These are phyloP conservation scores for Perkinsela sp. DNA, from an alignment of 208 protist species.

Conservation along the genomic window DNA sequence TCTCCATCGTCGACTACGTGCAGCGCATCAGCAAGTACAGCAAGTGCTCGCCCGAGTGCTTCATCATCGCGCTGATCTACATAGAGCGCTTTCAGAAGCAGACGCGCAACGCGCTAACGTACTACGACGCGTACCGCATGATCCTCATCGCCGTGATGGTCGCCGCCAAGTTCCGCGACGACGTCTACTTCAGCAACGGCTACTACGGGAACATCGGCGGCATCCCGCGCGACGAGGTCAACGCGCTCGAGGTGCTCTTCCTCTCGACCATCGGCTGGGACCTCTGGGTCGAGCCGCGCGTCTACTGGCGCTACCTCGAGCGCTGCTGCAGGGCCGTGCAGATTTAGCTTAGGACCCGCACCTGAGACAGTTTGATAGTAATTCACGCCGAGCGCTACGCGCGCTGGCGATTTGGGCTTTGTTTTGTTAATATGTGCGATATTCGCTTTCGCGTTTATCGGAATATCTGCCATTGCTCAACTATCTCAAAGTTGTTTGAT, in stretches of 20 bases:
- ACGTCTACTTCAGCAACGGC: conserved; percentile 63
- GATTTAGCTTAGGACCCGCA: too few relatives aligned
- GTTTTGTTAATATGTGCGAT: too few relatives aligned
- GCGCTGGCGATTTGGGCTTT: too few relatives aligned
- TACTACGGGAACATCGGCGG: conserved; percentile 71
- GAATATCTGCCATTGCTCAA: too few relatives aligned
- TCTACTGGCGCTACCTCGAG: not conserved
- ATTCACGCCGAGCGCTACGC: too few relatives aligned
- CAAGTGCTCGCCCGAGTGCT: conserved; percentile 33
- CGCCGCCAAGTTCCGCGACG: conserved; percentile 70
- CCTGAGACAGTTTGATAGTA: too few relatives aligned
- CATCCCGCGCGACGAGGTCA: conserved; percentile 45
- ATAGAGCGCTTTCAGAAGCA: conserved; percentile 42
- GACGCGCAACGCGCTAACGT: conserved; percentile 33
- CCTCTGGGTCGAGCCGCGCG: conserved; percentile 12
- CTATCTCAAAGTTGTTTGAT: too few relatives aligned
- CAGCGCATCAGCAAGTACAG: conserved; percentile 52
- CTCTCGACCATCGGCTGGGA: conserved; percentile 37
- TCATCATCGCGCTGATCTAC: conserved; percentile 54
- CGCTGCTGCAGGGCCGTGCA: too few relatives aligned
- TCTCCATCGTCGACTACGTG: conserved; percentile 41
- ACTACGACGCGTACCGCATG: conserved; percentile 67
- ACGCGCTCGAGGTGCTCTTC: conserved; percentile 61
- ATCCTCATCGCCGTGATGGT: conserved; percentile 58
- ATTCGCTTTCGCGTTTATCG: too few relatives aligned